Evolutionary conservation across 2,329 filamentous ascomycete species (phyloP).

Genomic region (Aspergillus fumigatiaffinis): DNA sequence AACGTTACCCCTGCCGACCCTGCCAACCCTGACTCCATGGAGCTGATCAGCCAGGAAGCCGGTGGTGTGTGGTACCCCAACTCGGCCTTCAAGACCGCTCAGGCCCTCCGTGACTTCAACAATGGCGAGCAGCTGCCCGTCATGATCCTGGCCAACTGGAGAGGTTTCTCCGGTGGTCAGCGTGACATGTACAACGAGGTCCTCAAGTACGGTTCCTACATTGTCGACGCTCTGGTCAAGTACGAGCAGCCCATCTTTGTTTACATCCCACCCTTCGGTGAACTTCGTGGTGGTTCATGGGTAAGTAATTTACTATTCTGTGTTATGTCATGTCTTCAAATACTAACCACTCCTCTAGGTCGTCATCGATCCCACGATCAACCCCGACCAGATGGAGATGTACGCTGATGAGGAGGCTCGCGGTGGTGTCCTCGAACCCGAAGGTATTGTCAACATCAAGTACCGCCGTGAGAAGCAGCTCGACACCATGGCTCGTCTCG

Average conservation of each 20-base stretch:
- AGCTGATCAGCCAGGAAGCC: constrained; percentile 90
- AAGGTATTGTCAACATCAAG: constrained; percentile 98
- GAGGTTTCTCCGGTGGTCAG: constrained; percentile 99
- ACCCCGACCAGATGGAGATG: constrained; percentile 97
- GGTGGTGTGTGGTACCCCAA: constrained; percentile 99
- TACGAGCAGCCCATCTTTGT: constrained; percentile 98
- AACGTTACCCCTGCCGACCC: constrained; percentile 95
- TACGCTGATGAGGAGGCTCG: constrained; percentile 94
- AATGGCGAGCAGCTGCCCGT: constrained; percentile 94
- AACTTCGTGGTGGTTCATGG: constrained; percentile 98
- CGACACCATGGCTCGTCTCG: constrained; percentile 92
- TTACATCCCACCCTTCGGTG: constrained; percentile 94
- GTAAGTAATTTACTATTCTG: constrained; percentile 40
- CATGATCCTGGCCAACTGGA: constrained; percentile 99
- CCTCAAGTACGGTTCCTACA: constrained; percentile 98
- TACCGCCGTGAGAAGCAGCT: constrained; percentile 97
- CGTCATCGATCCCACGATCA: constrained; percentile 97
- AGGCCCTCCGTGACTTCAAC: constrained; percentile 99
- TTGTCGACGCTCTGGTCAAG: constrained; percentile 96
- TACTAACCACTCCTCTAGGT: constrained; percentile 48
- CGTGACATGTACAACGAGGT: constrained; percentile 99
- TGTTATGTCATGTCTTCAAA: background rate
- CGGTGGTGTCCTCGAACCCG: constrained; percentile 94
- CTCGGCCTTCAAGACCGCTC: constrained; percentile 98
- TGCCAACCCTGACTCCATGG: constrained; percentile 96